Percentiles rank a stretch among this genome's conserved stretches.
Evolutionary conservation across 2,329 filamentous ascomycete species (phyloP).

Genomic region (Fusarium scirpi): DNA sequence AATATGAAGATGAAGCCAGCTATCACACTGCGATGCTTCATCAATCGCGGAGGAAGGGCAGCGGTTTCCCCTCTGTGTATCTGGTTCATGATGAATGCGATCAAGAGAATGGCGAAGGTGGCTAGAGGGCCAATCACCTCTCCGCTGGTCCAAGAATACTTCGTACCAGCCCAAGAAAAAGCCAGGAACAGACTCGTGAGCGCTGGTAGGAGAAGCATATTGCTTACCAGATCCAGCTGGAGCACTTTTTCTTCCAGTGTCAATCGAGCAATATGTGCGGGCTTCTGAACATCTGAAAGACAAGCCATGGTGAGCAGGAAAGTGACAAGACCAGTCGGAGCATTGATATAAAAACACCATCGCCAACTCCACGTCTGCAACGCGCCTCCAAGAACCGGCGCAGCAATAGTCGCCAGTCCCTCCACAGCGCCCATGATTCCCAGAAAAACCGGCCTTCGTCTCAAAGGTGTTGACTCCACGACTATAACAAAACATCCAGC

Average conservation of each 20-base stretch:
- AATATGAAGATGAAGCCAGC: constrained; percentile 51
- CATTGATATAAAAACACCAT: constrained; percentile 54
- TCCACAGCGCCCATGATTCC: constrained; percentile 29
- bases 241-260: neutral
- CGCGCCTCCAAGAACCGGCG: constrained; percentile 46
- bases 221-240: constrained; percentile 43
- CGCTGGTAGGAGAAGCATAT: constrained; percentile 44
- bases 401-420: constrained; percentile 32
- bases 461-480: neutral
- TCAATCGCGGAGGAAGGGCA: constrained; percentile 57
- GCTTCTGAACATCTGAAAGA: constrained; percentile 1
- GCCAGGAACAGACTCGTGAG: constrained; percentile 61
- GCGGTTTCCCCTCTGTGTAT: constrained; percentile 38
- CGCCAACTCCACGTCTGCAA: constrained; percentile 49
- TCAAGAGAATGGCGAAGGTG: neutral
- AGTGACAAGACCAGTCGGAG: constrained; percentile 38
- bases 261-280: accelerated
- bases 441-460: constrained; percentile 5
- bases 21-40: constrained; percentile 54
- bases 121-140: constrained; percentile 48
- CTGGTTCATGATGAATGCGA: neutral
- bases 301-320: constrained; percentile 13
- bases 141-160: constrained; percentile 43
- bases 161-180: constrained; percentile 59
- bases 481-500: constrained; percentile 48